Base-by-base conservation (phyloP, 1,139 yeast species). In the Debaryomycetaceae sp. region DNA sequence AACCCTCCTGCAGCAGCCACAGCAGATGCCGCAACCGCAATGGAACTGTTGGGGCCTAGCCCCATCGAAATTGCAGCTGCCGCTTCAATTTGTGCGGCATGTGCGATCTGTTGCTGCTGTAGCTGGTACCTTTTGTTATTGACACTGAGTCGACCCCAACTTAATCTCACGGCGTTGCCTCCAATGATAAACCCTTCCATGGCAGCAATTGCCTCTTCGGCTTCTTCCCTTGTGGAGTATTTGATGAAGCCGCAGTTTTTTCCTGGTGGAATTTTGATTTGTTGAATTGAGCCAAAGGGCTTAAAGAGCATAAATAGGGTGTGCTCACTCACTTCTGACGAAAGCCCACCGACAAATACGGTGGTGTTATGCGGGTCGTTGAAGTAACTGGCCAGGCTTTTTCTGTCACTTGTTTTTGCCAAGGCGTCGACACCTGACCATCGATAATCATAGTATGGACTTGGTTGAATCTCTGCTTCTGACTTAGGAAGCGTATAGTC, bases 221-320 rank as follows among this genome's bases (percentile, higher is more conserved):
- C 96, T 42, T 86, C 83, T 40, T 78, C 81, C 36, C 94, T 70
- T 25, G 77, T 73, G 18, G 78, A 71, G 51, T 79, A 88, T 54
- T 84, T 93, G 35, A 88, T 89, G 61, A 88, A 89, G 2, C 96
- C 97, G 59, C 96, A 88, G 35, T 93, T 93, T 52, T 88, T 88
- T 11, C 95, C 95, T 4, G 82, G 79, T 7, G 96, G 96, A 30
- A 88, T 84, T 52, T 86, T 85, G 31, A 88, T 91, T 47, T 83
- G 86, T 34, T 81, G 74, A 41, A 89, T 83, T 32, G 73, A 72
- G 18, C 97, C 97, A 62, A 84, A 89, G 10, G 93, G 85, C 46
- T 78, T 78, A 59, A 88, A 88, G 31, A 82, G 67, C 4, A 83
- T 65, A 42, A 79, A 72, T 30, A 89, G 61, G 23, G 88, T 84